A percentile compares a stretch with the other conserved stretches of the same genome.
These are phyloP conservation scores for Aleurites moluccanus DNA, from an alignment of 441 rosid genomes.

Conservation along the genomic window DNA sequence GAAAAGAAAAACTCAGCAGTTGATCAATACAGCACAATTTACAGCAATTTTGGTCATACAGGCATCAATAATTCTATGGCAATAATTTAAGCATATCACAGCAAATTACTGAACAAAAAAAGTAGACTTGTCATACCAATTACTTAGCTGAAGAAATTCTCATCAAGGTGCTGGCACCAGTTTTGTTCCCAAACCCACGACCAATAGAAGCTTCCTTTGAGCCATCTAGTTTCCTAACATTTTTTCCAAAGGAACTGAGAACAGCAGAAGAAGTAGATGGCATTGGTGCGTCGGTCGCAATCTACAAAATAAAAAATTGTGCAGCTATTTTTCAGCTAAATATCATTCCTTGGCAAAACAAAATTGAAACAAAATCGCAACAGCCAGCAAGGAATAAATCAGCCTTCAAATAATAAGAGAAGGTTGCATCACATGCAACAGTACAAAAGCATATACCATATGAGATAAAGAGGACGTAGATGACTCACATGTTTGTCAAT, in stretches of 20 bases:
- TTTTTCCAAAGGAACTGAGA: conserved; percentile 3
- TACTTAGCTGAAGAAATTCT: conserved; percentile 42
- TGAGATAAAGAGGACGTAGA: conserved; percentile 1
- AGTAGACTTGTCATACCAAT: conserved; percentile 21
- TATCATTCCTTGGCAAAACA: neutral
- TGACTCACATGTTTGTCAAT: conserved; percentile 14
- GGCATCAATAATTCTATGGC: neutral
- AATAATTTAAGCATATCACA: neutral
- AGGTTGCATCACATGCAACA: neutral
- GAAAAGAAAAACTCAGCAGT: neutral
- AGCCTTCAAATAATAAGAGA: neutral
- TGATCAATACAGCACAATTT: neutral
- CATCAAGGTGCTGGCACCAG: conserved; percentile 44
- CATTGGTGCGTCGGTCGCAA: conserved; percentile 2
- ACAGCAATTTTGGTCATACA: neutral
- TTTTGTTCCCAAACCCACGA: conserved; percentile 29
- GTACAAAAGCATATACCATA: neutral
- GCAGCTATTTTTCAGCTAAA: neutral
- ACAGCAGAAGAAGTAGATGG: conserved; percentile 16
- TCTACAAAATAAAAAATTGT: conserved; percentile 13
- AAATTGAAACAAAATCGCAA: neutral
- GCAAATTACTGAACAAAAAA: neutral
- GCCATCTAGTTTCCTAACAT: conserved; percentile 20
- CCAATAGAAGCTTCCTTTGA: conserved; percentile 27
- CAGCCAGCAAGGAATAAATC: neutral